A percentile compares a stretch with the other conserved stretches of the same genome.
phyloP scores from a whole-genome alignment of 164 flowering plant genomes.

The Macadamia tetraphylla region DNA sequence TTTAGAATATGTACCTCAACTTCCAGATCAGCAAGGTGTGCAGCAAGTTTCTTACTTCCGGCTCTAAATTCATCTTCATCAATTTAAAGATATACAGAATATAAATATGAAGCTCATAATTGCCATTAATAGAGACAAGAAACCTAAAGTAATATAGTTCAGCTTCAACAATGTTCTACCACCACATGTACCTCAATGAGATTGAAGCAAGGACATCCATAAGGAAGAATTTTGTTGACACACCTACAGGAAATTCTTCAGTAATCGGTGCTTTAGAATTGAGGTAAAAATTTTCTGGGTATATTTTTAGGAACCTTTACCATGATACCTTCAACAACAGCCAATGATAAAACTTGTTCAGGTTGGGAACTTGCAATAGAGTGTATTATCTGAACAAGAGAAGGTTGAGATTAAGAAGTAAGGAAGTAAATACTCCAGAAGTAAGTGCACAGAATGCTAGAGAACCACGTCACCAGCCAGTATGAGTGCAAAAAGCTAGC shows the following conservation, averaged over 20 bases:
- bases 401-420: slow-evolving; percentile 9
- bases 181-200: slow-evolving; percentile 65
- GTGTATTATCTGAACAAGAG: slow-evolving; percentile 69
- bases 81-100: slow-evolving; percentile 45
- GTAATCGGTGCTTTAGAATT: slow-evolving; percentile 78
- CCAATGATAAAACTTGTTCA: slow-evolving; percentile 86
- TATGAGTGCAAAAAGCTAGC: slow-evolving; percentile 49
- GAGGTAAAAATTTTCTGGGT: slow-evolving; percentile 83
- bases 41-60: slow-evolving; percentile 78
- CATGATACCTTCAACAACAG: slow-evolving; percentile 82
- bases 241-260: slow-evolving; percentile 84
- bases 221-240: slow-evolving; percentile 88
- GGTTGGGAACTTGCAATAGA: slow-evolving; percentile 53
- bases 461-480: slow-evolving; percentile 72
- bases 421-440: slow-evolving; percentile 10
- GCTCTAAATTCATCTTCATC: slow-evolving; percentile 76
- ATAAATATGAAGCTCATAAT: slow-evolving; percentile 5
- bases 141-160: background rate
- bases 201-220: slow-evolving; percentile 64
- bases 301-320: slow-evolving; percentile 68
- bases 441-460: background rate
- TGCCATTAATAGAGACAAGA: background rate
- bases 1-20: slow-evolving; percentile 64
- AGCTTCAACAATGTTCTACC: background rate
- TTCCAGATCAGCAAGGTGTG: slow-evolving; percentile 97